These are phyloP conservation scores for Mortierella sp. DNA, from an alignment of 371 early-diverging fungal genomes.

Conservation along the genomic window DNA sequence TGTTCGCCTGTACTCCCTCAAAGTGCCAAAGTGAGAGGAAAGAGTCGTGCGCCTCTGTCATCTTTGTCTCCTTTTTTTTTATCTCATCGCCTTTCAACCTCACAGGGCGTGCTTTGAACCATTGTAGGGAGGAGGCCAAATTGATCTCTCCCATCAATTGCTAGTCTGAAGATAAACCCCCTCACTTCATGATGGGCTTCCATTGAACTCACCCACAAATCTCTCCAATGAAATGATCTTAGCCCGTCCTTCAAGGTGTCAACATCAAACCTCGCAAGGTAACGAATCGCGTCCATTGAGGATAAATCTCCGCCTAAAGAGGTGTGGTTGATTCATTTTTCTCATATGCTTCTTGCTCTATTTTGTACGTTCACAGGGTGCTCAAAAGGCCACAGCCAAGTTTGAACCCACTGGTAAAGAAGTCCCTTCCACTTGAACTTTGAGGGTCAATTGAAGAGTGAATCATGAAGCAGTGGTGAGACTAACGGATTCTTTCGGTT, in stretches of 20 bases:
- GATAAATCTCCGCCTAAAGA: neutral
- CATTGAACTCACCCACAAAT: no score
- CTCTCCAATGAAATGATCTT: neutral
- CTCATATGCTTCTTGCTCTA: constrained; percentile 8
- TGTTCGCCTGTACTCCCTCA: no score
- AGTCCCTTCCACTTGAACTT: constrained; percentile 12
- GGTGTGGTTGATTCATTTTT: neutral
- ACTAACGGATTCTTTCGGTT: no score
- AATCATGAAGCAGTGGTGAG: no score
- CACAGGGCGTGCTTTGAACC: no score
- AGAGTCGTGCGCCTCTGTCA: no score
- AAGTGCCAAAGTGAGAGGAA: no score
- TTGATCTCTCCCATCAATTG: no score
- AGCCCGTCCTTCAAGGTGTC: constrained; percentile 84
- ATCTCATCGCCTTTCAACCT: neutral
- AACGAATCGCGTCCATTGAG: constrained; percentile 34
- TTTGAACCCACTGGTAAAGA: constrained; percentile 82
- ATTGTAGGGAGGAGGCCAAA: no score
- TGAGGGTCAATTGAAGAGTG: constrained; percentile 5
- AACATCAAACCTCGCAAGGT: constrained; percentile 83
- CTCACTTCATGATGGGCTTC: no score
- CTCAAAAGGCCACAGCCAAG: constrained; percentile 85
- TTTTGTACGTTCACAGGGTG: constrained; percentile 63
- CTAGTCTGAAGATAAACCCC: no score
- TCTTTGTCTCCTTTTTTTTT: neutral